Base-by-base conservation (phyloP, 140 eudicot species). In the Oenanthe javanica region DNA sequence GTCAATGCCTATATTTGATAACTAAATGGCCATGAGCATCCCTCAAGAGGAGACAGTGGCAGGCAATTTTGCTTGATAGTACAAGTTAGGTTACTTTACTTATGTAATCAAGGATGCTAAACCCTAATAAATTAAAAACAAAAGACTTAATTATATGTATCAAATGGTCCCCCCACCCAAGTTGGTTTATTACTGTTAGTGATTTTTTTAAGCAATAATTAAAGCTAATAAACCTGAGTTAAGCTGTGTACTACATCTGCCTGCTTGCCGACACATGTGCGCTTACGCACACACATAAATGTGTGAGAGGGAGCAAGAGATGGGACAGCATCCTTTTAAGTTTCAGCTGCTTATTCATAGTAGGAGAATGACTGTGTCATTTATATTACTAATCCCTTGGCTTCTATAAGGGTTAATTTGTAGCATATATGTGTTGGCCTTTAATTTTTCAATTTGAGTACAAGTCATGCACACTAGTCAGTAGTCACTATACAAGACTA, bases 81-180 rank as follows among this genome's bases (percentile, higher is more conserved):
- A 82, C 77, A 63, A 85, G 77, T 85, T 83, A 64, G 85, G 84
- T 81, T 84, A 83, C 77, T 78, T 88, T 84, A 76, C 78, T 51
- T 36, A 42, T 52, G 79, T 48, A 72, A 70, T 81, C 77, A 83
- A 77, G 63, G 79, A 75, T 72, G 84, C 63, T 69, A 73, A 79
- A 75, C 79, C 80, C 72, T 31, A 74, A 86, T 66, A 85, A 80
- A 80, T 55, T 79, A 77, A 82, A 81, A 76, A 80, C 82, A 74
- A 27, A 83, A 81, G 46, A 25, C 6, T 27, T 25, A 38, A 31
- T 7, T 40, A 19, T 72, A 15, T 72, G 80, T 78, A 57, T 78
- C 85, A 83, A 83, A 38, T 14, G 88, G 96, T 92, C 86, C 96
- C 91, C 90, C n/a, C 74, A 4, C 10, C 46, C 76, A 81, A 52